These are phyloP conservation scores for Guillardia theta DNA, from an alignment of 78 protist species.

Conservation along the genomic window DNA sequence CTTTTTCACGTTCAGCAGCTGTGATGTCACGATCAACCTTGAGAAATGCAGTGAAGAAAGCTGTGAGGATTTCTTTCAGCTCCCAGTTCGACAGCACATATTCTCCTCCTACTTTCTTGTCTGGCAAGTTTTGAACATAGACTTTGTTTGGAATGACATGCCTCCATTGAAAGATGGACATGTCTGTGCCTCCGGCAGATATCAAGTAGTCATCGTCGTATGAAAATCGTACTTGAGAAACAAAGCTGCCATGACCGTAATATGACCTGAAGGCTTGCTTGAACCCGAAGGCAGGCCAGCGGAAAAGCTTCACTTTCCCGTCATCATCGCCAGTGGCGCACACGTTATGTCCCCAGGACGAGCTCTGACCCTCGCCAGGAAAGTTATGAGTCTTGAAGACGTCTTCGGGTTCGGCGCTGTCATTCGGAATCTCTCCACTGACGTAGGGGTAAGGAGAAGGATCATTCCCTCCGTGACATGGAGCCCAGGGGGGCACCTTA, in stretches of 20 bases:
- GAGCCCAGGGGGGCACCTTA: slow-evolving; percentile 37
- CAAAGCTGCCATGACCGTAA: neutral
- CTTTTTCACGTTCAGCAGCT: neutral
- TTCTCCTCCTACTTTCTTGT: neutral
- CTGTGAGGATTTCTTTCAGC: neutral
- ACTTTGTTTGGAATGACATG: slow-evolving; percentile 24
- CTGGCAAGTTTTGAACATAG: neutral
- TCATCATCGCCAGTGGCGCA: neutral
- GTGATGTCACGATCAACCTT: neutral
- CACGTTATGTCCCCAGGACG: neutral
- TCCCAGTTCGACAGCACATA: neutral
- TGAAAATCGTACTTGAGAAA: neutral
- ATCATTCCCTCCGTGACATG: neutral
- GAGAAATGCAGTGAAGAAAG: neutral
- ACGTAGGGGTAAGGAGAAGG: slow-evolving; percentile 5
- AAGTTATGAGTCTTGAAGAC: neutral
- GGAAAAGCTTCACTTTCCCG: slow-evolving; percentile 8
- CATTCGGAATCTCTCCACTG: neutral
- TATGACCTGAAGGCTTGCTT: slow-evolving; percentile 4
- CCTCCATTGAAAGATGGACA: neutral
- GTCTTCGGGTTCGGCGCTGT: neutral
- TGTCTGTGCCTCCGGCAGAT: neutral
- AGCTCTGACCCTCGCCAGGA: neutral
- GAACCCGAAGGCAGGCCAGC: slow-evolving; percentile 40
- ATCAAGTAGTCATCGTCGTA: slow-evolving; percentile 16